A percentile compares a stretch with the other conserved stretches of the same genome.
Evolutionary conservation across 257 asterid genomes (phyloP).

Genomic region (Gardenia jasminoides): DNA sequence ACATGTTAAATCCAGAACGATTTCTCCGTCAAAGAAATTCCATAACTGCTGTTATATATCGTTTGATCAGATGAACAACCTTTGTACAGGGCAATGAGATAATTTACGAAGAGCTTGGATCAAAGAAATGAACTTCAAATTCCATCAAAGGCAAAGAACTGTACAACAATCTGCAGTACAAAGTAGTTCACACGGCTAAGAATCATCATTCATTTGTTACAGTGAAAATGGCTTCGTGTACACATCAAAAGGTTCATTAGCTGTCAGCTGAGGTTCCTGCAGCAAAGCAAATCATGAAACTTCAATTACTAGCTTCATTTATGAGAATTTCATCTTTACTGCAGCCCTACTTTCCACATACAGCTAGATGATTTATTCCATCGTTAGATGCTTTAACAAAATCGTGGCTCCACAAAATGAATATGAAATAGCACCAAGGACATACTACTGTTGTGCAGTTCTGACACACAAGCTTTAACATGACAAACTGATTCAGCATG

Average conservation of each 20-base stretch:
- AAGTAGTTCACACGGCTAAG: not conserved
- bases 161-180: constrained; percentile 4
- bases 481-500: not conserved
- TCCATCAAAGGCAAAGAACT: not conserved
- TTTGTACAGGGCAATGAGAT: too few relatives aligned
- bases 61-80: not conserved
- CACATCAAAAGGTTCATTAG: constrained; percentile 74
- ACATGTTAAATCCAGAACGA: not conserved
- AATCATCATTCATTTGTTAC: constrained; percentile 16
- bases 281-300: constrained; percentile 9
- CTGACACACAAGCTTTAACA: not conserved
- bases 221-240: constrained; percentile 76
- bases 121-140: constrained; percentile 12
- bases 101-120: not conserved
- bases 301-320: not conserved
- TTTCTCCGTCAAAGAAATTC: too few relatives aligned
- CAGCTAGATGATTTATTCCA: not conserved
- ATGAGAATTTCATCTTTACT: not conserved
- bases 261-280: constrained; percentile 83
- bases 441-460: not conserved
- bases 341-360: not conserved
- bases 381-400: not conserved
- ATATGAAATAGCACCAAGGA: not conserved
- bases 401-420: not conserved
- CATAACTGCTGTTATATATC: not conserved